A percentile compares a stretch with the other conserved stretches of the same genome.
These are phyloP conservation scores for Neonectria ditissima DNA, from an alignment of 2,329 filamentous ascomycete genomes.

Conservation along the genomic window DNA sequence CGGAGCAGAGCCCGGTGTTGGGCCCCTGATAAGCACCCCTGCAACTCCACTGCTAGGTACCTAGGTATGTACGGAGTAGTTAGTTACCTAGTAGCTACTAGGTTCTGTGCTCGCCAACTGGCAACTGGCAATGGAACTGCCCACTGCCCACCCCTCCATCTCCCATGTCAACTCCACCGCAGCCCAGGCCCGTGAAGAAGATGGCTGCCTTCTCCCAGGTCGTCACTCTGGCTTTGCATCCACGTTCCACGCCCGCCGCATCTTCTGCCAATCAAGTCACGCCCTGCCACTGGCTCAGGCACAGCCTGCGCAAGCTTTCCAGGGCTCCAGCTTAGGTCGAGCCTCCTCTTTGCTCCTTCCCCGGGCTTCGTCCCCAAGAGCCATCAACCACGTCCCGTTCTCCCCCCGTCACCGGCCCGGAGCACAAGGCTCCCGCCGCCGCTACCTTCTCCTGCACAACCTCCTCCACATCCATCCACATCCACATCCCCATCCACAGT, in stretches of 20 bases:
- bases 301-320: slow-evolving; percentile 23
- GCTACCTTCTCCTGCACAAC: slow-evolving; percentile 36
- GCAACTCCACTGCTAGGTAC: no score
- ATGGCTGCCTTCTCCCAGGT: slow-evolving; percentile 35
- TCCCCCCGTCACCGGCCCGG: slow-evolving; percentile 26
- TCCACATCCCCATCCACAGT: slow-evolving; percentile 21
- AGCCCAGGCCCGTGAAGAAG: slow-evolving; percentile 43
- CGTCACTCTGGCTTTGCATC: slow-evolving; percentile 25
- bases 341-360: slow-evolving; percentile 36
- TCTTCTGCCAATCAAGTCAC: slow-evolving; percentile 42
- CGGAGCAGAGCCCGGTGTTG: neutral
- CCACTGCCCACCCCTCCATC: slow-evolving; percentile 19
- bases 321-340: slow-evolving; percentile 32
- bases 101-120: neutral
- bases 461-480: slow-evolving; percentile 25
- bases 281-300: slow-evolving; percentile 35
- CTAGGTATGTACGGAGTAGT: no score
- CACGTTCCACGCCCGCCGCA: neutral
- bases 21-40: neutral
- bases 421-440: slow-evolving; percentile 32
- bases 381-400: no score
- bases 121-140: no score
- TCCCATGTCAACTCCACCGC: slow-evolving; percentile 44
- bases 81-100: no score
- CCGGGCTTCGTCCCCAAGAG: no score